Evolutionary conservation across 441 rosid genomes (phyloP).

Genomic region (Jatropha podagrica): DNA sequence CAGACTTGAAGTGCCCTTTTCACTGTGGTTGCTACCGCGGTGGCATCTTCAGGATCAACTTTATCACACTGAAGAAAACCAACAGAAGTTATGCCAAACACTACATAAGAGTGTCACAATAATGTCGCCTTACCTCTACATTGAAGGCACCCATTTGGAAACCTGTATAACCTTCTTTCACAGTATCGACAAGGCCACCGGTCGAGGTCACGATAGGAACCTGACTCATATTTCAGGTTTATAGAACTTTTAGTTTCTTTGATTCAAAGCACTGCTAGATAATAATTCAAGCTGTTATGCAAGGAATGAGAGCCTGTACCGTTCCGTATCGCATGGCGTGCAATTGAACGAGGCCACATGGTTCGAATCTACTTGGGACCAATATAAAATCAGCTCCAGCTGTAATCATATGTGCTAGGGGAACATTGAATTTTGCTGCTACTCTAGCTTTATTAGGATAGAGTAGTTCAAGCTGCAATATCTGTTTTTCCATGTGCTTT

Average conservation of each 20-base stretch:
- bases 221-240: constrained; percentile 21
- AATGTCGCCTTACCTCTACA: constrained; percentile 40
- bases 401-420: constrained; percentile 83
- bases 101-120: too few relatives aligned
- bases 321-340: constrained; percentile 97
- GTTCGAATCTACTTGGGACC: constrained; percentile 86
- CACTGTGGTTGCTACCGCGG: background rate
- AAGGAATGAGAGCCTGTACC: constrained; percentile 21
- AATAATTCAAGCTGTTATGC: background rate
- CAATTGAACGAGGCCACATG: constrained; percentile 84
- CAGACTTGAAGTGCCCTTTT: background rate
- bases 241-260: background rate
- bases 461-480: constrained; percentile 55
- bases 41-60: background rate
- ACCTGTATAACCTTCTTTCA: constrained; percentile 77
- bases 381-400: constrained; percentile 88
- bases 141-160: constrained; percentile 74
- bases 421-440: constrained; percentile 68
- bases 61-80: background rate
- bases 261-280: background rate
- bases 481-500: constrained; percentile 64
- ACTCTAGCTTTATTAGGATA: constrained; percentile 72
- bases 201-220: constrained; percentile 82
- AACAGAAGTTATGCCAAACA: background rate
- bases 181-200: constrained; percentile 84